Evolutionary conservation across 2,329 filamentous ascomycete genomes (phyloP), one percentile per base, ranked within the genome.

Genomic region (Ustulina deusta): DNA sequence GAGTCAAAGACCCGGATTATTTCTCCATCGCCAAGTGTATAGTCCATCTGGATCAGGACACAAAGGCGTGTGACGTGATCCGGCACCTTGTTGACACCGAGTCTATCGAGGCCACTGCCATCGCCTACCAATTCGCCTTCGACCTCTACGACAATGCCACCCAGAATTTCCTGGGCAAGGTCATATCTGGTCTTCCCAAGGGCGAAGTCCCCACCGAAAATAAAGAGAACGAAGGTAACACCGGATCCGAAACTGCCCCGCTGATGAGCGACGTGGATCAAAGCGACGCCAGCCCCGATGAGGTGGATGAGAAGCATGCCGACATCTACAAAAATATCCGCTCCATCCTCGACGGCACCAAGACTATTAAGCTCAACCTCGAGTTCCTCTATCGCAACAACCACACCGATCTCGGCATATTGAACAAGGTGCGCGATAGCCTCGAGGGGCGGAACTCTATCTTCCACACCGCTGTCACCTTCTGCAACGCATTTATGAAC

Each of bases 401-500:
- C 82, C 94, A 92, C 77, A 94, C 94, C 44, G 96, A 99, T 77
- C 87, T 94, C 71, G 92, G 90, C 74, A 96, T 99, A 69, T 85
- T 99, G 65, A 97, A 97, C 86, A 97, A 97, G 83, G 91, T 99
- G 51, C 92, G 95, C 58, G 96, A 99, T 79, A 97, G 94, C 74
- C 84, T 99, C 17, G 96, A 99, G 78, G 94, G 94, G 40, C 89
- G 97, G 61, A 98, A 97, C 82, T 98, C 95, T 36, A 99, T 99
- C 74, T 98, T 98, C 87, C 96, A 99, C 81, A 97, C 94, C 1
- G 94, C 94, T 3, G 93, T 99, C 63, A 98, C 96, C 0, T 96
- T 99, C 76, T 96, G 95, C 77, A 98, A 98, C 76, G 96, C 94
- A 11, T 98, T 99, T 79, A 99, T 99, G 96, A 97, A 99, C 79